These are phyloP conservation scores for Zygosaccharomyces pseudorouxii DNA, from an alignment of 805 yeast genomes.

Conservation along the genomic window DNA sequence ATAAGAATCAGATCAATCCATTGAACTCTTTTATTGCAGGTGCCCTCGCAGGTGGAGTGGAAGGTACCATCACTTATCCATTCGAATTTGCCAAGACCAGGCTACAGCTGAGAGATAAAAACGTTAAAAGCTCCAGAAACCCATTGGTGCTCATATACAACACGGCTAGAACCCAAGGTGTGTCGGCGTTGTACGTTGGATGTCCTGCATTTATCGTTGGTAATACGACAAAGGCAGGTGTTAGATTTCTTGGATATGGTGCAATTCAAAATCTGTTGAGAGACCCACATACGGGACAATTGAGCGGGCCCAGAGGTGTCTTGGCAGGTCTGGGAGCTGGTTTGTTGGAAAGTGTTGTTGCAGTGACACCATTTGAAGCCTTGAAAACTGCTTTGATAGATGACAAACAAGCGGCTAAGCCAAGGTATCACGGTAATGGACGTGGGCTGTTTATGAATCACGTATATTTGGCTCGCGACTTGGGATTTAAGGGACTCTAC, in stretches of 20 bases:
- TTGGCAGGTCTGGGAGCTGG: constrained; percentile 99
- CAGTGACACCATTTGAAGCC: constrained; percentile 96
- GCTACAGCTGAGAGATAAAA: constrained; percentile 70
- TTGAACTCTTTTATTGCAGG: constrained; percentile 87
- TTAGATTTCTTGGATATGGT: constrained; percentile 89
- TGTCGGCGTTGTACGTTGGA: constrained; percentile 79
- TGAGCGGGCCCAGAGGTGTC: constrained; percentile 87
- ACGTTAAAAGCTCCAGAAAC: constrained; percentile 64
- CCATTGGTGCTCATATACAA: constrained; percentile 77
- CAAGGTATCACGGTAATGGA: constrained; percentile 63
- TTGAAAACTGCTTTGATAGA: constrained; percentile 94
- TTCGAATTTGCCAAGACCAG: constrained; percentile 96
- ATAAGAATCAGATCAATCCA: constrained; percentile 52
- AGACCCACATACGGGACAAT: constrained; percentile 74
- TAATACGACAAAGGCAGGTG: constrained; percentile 94
- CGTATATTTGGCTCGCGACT: constrained; percentile 55
- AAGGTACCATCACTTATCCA: constrained; percentile 88
- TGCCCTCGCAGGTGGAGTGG: constrained; percentile 94
- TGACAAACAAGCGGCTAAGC: constrained; percentile 73
- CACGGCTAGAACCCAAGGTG: constrained; percentile 73
- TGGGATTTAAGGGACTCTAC: constrained; percentile 80
- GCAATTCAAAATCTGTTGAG: constrained; percentile 69
- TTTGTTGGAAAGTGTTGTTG: constrained; percentile 80
- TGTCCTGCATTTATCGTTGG: constrained; percentile 97
- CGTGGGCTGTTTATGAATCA: constrained; percentile 50